Base-by-base conservation (phyloP, 768 basidiomycete species). In the Punctularia strigosozonata region DNA sequence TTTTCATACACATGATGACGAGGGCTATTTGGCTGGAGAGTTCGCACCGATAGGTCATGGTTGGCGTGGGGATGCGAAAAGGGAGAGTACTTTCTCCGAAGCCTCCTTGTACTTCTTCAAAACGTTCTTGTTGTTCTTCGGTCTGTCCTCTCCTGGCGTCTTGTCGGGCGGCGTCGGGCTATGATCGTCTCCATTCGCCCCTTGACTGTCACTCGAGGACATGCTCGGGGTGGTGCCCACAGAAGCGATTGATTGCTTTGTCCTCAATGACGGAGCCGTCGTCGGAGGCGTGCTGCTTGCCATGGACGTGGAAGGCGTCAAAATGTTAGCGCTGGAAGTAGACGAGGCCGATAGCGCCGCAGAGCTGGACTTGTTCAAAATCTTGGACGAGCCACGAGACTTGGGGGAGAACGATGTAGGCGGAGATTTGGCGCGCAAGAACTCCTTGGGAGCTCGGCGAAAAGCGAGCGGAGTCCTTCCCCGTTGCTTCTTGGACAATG, bases 31-130 rank as follows among this genome's bases (percentile, higher is more conserved):
- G n/a, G n/a, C n/a, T n/a, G n/a, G n/a, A n/a, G n/a, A n/a, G n/a
- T n/a, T n/a, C n/a, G n/a, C n/a, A n/a, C n/a, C n/a, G n/a, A n/a
- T n/a, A n/a, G n/a, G 31, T 28, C 5, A 23, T 21, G 46, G 42
- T 53, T 45, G 57, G 43, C 59, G 80, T 43, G 81, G 79, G 20
- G 80, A 74, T 31, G 80, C 79, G 57, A 89, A 88, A 46, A 89
- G 63, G 23, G 84, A 84, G 42, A 89, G 68, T 40, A 89, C 71
- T 47, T 88, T 88, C 65, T 87, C 85, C 3, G 86, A 84, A 44
- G 79, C 81, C 53, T 86, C 79, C 62, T 87, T 88, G 64, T 85
- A 84, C 62, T 79, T 86, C 68, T 80, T 83, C 58, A 85, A 56
- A 59, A 81, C 84, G 51, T 57, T 76, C 72, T 71, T 79, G 44